These are phyloP conservation scores for Claviceps maximensis DNA, from an alignment of 2,329 filamentous ascomycete species.

Conservation along the genomic window DNA sequence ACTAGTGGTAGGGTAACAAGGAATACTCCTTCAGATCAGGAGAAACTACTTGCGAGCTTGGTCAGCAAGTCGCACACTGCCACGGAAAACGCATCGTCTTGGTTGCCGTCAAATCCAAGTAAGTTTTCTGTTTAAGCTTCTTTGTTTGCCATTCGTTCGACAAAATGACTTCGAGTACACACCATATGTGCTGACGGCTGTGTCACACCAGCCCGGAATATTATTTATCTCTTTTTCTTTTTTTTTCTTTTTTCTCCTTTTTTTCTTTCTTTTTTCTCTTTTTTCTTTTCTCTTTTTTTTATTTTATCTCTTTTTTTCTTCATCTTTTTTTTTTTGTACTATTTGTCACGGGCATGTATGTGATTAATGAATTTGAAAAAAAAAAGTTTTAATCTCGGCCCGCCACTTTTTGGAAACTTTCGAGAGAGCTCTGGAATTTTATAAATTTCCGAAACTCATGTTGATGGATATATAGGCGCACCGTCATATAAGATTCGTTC, in stretches of 20 bases:
- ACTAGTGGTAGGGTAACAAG: neutral
- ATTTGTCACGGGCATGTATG: neutral
- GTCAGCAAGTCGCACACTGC: neutral
- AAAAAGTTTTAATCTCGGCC: neutral
- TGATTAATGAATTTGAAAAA: neutral
- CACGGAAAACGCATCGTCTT: neutral
- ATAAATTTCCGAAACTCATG: neutral
- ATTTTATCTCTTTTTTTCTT: neutral
- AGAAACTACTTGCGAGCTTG: neutral
- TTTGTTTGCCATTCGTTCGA: neutral
- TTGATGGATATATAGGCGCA: neutral
- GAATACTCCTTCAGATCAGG: neutral
- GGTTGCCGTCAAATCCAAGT: neutral
- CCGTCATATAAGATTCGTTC: neutral
- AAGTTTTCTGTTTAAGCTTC: neutral
- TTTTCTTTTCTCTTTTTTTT: too few species aligned
- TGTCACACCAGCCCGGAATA: neutral
- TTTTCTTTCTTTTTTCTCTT: neutral
- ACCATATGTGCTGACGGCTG: neutral
- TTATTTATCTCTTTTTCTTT: too few species aligned
- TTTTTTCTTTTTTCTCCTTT: neutral
- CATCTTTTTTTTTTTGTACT: neutral
- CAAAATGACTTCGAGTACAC: neutral
- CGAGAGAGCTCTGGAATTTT: neutral
- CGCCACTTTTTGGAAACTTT: neutral